Conservation (phyloP, 2,329 filamentous ascomycete genomes). For the Arthrinium phaeospermum region DNA sequence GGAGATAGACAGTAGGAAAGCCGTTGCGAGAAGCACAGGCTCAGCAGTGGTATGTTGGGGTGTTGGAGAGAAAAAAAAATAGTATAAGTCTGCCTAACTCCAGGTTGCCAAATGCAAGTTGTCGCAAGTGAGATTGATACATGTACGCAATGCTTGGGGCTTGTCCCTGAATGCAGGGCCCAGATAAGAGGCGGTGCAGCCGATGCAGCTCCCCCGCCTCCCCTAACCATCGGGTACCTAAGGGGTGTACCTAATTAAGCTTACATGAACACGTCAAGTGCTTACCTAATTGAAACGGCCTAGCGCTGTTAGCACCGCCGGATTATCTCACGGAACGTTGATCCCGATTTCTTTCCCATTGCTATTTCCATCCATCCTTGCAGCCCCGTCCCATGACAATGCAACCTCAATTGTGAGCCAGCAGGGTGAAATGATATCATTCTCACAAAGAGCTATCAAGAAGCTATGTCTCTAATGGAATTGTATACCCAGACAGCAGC, state of each 20-base stretch:
- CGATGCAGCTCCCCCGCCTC: constrained; percentile 16
- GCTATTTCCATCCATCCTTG: background rate
- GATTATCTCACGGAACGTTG: constrained; percentile 9
- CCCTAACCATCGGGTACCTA: constrained; percentile 13
- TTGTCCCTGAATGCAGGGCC: constrained; percentile 17
- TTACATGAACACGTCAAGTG: constrained; percentile 4
- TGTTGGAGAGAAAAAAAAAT: constrained; percentile 10
- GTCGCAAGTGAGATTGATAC: background rate
- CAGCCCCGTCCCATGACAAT: background rate
- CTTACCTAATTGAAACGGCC: background rate
- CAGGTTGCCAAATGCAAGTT: constrained; percentile 16
- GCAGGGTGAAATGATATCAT: background rate
- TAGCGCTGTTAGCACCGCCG: background rate
- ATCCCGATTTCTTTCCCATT: background rate
- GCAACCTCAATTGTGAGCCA: background rate
- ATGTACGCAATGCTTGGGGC: constrained; percentile 16
- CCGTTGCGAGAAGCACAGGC: background rate
- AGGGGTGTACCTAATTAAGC: background rate
- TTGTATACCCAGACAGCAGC: background rate
- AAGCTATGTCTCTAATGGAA: background rate
- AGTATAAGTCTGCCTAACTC: constrained; percentile 16
- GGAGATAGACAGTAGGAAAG: background rate
- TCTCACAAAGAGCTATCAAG: background rate
- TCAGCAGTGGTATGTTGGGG: background rate
- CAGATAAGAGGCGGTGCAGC: constrained; percentile 12